Base-by-base conservation (phyloP, 179 eudicot species). In the Beta macrorhiza region DNA sequence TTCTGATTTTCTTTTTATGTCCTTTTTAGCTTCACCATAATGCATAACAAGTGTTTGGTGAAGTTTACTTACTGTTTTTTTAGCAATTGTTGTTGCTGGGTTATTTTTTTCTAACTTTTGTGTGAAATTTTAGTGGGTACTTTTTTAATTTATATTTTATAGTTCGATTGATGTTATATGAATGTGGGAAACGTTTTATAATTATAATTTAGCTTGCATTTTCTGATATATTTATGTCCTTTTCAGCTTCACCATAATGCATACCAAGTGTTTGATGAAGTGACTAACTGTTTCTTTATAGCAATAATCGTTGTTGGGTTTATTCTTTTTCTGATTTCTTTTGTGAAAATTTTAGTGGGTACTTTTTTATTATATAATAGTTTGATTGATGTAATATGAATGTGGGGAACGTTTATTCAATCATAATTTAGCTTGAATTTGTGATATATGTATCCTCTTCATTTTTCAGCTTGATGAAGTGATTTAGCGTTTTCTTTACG, bases 231-330 rank as follows among this genome's bases (percentile, higher is more conserved):
- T 0, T 22, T 16, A 19, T 17, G 67, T 16, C 63, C 11, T 76
- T 76, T 58, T 55, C 12, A 6, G 63, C 5, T 9, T n/a, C 17
- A 42, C 11, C 5, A 17, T 68, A 14, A 42, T 71, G 77, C 77
- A 15, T 32, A 15, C 42, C 42, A 79, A 49, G 16, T 80, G 78
- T 20, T 73, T 29, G 82, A 80, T 55, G 42, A 73, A 73, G 29
- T 74, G 72, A 10, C 64, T 52, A 51, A 19, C 2, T 25, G 25
- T 25, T 37, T 37, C 42, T 37, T 37, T 37, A 2, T 37, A 37
- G 42, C 42, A 2, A 25, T 25, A 25, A 2, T 37, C 4, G 3
- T 37, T 37, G 42, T 37, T 37, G 42, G 42, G 42, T 37, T 37
- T 37, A 37, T 37, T 37, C 42, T 37, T 37, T 37, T 37, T 37